Percentiles rank a stretch among this genome's conserved stretches.
phyloP scores from a whole-genome alignment of 2,329 filamentous ascomycete genomes.

The Pseudomassariella vexata region DNA sequence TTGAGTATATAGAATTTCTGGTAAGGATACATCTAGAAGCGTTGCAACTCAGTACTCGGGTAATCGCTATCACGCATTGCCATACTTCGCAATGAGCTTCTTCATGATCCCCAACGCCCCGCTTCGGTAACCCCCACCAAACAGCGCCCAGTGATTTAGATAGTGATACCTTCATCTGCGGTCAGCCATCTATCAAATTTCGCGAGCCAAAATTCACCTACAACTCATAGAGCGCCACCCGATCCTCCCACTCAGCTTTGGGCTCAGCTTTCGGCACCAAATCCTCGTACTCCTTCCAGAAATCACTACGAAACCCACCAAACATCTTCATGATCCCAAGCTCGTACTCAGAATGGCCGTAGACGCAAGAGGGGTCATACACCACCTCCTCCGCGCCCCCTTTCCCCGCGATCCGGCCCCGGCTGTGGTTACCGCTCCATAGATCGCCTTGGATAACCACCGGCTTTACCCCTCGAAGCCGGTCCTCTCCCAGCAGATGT shows the following conservation, averaged over 20 bases:
- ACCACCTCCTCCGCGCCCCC: slow-evolving; percentile 65
- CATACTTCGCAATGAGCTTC: slow-evolving; percentile 68
- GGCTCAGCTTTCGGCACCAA: slow-evolving; percentile 77
- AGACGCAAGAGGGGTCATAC: slow-evolving; percentile 76
- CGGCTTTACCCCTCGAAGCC: slow-evolving; percentile 61
- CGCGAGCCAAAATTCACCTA: slow-evolving; percentile 47
- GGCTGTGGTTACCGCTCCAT: slow-evolving; percentile 82
- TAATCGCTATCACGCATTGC: no score
- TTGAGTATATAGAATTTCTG: no score
- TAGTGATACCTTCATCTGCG: slow-evolving; percentile 72
- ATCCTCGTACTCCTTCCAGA: slow-evolving; percentile 72
- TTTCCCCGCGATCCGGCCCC: slow-evolving; percentile 51
- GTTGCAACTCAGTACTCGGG: no score
- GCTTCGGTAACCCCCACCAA: slow-evolving; percentile 71
- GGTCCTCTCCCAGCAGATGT: slow-evolving; percentile 62
- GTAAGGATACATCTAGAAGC: no score
- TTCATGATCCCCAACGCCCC: slow-evolving; percentile 78
- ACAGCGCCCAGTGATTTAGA: slow-evolving; percentile 81
- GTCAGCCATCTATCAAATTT: no score
- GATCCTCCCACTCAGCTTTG: slow-evolving; percentile 75
- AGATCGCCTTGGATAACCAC: slow-evolving; percentile 86
- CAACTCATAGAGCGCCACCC: slow-evolving; percentile 76
- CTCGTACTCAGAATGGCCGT: slow-evolving; percentile 85
- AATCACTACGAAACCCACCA: slow-evolving; percentile 70
- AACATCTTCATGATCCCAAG: slow-evolving; percentile 96